Evolutionary conservation across 148 eudicot genomes (phyloP).

Genomic region (Vaccinium macrocarpon): DNA sequence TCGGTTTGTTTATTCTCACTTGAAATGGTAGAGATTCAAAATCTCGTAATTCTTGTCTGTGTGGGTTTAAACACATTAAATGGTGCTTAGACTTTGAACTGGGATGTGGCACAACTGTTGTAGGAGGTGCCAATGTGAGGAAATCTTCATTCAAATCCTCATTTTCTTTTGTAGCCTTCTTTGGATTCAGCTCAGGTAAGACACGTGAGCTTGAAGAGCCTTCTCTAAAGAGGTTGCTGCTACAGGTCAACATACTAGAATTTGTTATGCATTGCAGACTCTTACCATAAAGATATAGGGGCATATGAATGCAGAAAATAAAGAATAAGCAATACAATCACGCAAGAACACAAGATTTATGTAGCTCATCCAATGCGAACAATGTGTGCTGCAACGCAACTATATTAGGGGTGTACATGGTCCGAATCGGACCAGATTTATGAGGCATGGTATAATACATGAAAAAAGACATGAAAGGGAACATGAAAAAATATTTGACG

Average conservation of each 20-base stretch:
- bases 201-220: conserved; percentile 28
- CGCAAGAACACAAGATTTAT: neutral
- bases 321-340: neutral
- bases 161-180: conserved; percentile 17
- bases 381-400: neutral
- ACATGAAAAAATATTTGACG: too few relatives aligned
- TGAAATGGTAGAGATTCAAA: conserved; percentile 27
- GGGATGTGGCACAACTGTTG: conserved; percentile 22
- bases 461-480: too few relatives aligned
- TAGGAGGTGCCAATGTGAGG: conserved; percentile 49
- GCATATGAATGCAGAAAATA: neutral
- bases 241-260: neutral
- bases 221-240: conserved; percentile 32
- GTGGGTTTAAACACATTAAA: neutral
- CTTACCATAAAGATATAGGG: neutral
- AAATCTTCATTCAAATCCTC: conserved; percentile 36
- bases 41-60: neutral
- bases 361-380: neutral
- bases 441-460: too few relatives aligned
- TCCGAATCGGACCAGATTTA: too few relatives aligned
- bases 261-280: neutral
- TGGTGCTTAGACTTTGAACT: conserved; percentile 26
- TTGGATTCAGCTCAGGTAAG: conserved; percentile 21
- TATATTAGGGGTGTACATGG: neutral
- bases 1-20: conserved; percentile 25